Conservation (phyloP, 768 basidiomycete species). For the Stropharia rugosoannulata region DNA sequence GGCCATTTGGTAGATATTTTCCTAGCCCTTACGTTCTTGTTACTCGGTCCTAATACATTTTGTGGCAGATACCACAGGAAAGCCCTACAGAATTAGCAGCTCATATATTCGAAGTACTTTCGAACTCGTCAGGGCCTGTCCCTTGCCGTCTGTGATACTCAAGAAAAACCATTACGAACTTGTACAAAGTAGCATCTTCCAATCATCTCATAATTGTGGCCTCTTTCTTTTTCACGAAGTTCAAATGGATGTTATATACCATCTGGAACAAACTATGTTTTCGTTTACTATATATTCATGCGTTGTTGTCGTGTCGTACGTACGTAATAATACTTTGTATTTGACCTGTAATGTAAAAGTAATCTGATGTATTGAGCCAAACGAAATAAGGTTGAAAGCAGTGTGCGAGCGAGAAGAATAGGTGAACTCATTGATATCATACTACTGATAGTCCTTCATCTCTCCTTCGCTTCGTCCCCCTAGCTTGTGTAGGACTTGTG, state of each 20-base stretch:
- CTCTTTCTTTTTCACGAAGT: no score
- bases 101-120: slow-evolving; percentile 4
- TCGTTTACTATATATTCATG: no score
- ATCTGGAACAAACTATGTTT: no score
- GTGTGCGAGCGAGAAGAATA: not conserved
- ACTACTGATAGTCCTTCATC: not conserved
- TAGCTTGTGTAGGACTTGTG: not conserved
- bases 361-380: no score
- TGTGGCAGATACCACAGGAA: slow-evolving; percentile 15
- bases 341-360: no score
- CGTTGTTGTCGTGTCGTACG: no score
- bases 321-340: no score
- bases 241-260: no score
- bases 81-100: slow-evolving; percentile 7
- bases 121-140: not conserved
- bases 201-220: no score
- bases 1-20: slow-evolving; percentile 30
- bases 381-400: not conserved
- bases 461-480: not conserved
- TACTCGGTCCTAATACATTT: not conserved
- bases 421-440: not conserved
- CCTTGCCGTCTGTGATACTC: not conserved
- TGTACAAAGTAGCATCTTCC: no score
- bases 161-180: no score
- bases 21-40: not conserved